Conservation (phyloP, 2,329 filamentous ascomycete species). For the Plectosphaerella plurivora region DNA sequence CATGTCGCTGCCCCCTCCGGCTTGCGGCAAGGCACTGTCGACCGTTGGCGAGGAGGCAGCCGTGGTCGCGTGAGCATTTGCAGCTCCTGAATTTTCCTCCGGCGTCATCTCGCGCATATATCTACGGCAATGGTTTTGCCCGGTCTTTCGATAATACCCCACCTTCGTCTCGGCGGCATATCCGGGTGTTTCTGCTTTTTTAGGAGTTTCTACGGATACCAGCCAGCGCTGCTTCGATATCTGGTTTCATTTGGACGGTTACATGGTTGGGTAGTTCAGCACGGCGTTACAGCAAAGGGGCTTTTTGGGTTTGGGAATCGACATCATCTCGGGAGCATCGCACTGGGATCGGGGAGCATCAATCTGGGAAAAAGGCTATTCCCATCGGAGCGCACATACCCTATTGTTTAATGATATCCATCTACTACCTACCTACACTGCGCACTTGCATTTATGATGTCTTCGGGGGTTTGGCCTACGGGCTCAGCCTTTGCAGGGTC, state of each 20-base stretch:
- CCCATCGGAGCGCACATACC: slow-evolving; percentile 4
- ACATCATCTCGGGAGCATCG: too few species aligned
- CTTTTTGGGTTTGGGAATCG: too few species aligned
- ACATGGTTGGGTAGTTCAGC: too few species aligned
- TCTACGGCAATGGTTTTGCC: not conserved
- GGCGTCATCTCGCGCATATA: not conserved
- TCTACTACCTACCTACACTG: not conserved
- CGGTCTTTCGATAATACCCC: not conserved
- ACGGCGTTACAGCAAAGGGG: too few species aligned
- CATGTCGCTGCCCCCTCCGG: slow-evolving; percentile 5
- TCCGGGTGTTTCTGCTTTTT: too few species aligned
- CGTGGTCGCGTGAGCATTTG: not conserved
- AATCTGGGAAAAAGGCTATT: too few species aligned
- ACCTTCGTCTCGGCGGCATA: too few species aligned
- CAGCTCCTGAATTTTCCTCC: not conserved
- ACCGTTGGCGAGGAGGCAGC: slow-evolving; percentile 9
- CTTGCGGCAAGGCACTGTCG: slow-evolving; percentile 3
- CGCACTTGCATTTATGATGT: not conserved
- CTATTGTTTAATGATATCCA: not conserved
- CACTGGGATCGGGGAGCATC: too few species aligned
- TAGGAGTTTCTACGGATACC: too few species aligned
- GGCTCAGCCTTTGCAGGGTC: slow-evolving; percentile 70
- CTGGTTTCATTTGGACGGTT: too few species aligned
- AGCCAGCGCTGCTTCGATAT: too few species aligned
- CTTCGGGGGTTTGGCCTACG: slow-evolving; percentile 34